Percentiles rank a stretch among this genome's conserved stretches.
These are phyloP conservation scores for Colletotrichum truncatum DNA, from an alignment of 2,329 filamentous ascomycete species.

Conservation along the genomic window DNA sequence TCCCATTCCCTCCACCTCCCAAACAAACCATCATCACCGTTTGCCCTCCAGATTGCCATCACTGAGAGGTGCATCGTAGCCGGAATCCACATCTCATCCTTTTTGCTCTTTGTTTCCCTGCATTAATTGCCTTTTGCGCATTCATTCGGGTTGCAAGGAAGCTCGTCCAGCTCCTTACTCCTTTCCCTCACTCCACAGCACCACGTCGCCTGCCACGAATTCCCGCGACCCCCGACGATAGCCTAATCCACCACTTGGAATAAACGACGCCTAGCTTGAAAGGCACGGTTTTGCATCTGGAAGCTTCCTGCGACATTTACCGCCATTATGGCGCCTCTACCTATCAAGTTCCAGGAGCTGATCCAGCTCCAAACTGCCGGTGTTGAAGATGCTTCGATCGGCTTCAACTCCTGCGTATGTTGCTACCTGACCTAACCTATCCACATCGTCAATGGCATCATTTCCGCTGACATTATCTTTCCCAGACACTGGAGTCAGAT, in stretches of 20 bases:
- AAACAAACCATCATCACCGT: constrained; percentile 30
- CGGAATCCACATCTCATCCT: constrained; percentile 19
- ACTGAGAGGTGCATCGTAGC: constrained; percentile 31
- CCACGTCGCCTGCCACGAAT: constrained; percentile 23
- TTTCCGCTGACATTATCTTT: constrained; percentile 76
- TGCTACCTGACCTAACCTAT: constrained; percentile 31
- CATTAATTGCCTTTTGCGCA: constrained; percentile 33
- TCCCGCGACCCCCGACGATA: constrained; percentile 19
- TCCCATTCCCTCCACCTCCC: constrained; percentile 26
- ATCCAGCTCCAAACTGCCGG: constrained; percentile 69
- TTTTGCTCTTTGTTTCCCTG: constrained; percentile 29
- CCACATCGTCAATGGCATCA: constrained; percentile 76
- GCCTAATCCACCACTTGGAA: not conserved
- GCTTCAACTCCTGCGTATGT: constrained; percentile 83
- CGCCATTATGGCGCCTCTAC: constrained; percentile 71
- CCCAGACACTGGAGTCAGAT: constrained; percentile 96
- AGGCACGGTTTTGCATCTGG: constrained; percentile 11
- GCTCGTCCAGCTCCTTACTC: constrained; percentile 29
- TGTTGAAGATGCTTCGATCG: constrained; percentile 65
- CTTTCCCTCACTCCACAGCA: constrained; percentile 18
- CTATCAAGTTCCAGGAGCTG: constrained; percentile 94
- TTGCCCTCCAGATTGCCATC: constrained; percentile 34
- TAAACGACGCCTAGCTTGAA: constrained; percentile 13
- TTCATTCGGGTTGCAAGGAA: constrained; percentile 29
- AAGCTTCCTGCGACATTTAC: constrained; percentile 24